These are phyloP conservation scores for Saccharomyces uvarum DNA, from an alignment of 1,139 yeast species.

Conservation along the genomic window DNA sequence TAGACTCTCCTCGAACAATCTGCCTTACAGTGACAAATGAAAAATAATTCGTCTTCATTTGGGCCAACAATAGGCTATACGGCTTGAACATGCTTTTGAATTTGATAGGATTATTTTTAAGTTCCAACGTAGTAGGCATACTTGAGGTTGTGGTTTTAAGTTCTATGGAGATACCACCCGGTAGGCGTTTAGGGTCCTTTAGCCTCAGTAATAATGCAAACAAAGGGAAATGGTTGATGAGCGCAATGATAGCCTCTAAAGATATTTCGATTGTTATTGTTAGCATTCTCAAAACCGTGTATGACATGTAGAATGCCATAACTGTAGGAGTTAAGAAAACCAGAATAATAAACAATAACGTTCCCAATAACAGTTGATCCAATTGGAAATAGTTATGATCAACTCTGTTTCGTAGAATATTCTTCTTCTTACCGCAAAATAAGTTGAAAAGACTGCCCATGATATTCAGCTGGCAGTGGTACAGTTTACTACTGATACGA, in stretches of 20 bases:
- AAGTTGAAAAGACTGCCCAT: slow-evolving; percentile 71
- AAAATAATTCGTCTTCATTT: slow-evolving; percentile 38
- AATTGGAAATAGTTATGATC: slow-evolving; percentile 79
- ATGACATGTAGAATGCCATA: slow-evolving; percentile 71
- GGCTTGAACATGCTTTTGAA: slow-evolving; percentile 42
- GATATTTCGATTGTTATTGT: slow-evolving; percentile 45
- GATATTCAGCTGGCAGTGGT: slow-evolving; percentile 63
- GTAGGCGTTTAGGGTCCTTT: slow-evolving; percentile 77
- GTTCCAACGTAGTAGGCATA: slow-evolving; percentile 13
- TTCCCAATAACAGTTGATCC: slow-evolving; percentile 83
- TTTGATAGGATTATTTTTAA: slow-evolving; percentile 42
- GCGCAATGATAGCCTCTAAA: slow-evolving; percentile 55
- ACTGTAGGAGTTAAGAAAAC: slow-evolving; percentile 80
- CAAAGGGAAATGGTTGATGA: slow-evolving; percentile 76
- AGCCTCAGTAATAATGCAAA: slow-evolving; percentile 71
- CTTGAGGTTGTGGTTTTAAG: slow-evolving; percentile 10
- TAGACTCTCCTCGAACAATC: slow-evolving; percentile 40
- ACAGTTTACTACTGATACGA: slow-evolving; percentile 69
- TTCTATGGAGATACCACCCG: slow-evolving; percentile 70
- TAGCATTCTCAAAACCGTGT: slow-evolving; percentile 51
- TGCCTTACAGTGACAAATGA: slow-evolving; percentile 37
- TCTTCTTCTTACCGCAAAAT: slow-evolving; percentile 84
- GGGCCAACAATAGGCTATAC: slow-evolving; percentile 36
- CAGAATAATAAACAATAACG: slow-evolving; percentile 73
- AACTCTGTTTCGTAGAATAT: slow-evolving; percentile 73